Evolutionary conservation across 805 yeast species (phyloP).

Genomic region (Kluyveromyces siamensis): DNA sequence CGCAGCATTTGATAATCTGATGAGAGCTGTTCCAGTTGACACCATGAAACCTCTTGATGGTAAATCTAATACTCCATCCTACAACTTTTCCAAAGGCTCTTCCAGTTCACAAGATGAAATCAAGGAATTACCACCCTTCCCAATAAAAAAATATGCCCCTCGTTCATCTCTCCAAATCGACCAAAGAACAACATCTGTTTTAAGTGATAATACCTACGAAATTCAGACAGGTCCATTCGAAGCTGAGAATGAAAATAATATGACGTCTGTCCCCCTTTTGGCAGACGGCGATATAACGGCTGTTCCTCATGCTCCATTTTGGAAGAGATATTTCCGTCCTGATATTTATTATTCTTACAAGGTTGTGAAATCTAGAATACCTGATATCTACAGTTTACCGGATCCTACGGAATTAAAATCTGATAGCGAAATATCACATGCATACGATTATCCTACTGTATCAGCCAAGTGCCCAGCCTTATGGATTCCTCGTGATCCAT

Average conservation of each 20-base stretch:
- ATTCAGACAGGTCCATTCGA: constrained; percentile 5
- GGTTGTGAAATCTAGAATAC: constrained; percentile 42
- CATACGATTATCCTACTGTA: constrained; percentile 72
- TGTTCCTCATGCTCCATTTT: constrained; percentile 31
- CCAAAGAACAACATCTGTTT: constrained; percentile 7
- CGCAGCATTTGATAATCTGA: constrained; percentile 55
- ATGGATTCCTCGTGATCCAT: constrained; percentile 89
- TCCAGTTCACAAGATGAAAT: constrained; percentile 11
- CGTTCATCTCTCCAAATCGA: constrained; percentile 4
- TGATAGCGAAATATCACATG: constrained; percentile 39
- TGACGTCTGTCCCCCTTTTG: constrained; percentile 44
- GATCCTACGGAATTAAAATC: constrained; percentile 33
- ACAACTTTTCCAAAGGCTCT: constrained; percentile 21
- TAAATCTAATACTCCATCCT: constrained; percentile 50
- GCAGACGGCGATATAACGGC: constrained; percentile 48
- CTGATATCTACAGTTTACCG: constrained; percentile 48
- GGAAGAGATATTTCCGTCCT: constrained; percentile 47
- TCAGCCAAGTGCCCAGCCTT: constrained; percentile 60
- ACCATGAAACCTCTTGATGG: constrained; percentile 76
- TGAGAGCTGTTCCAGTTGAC: constrained; percentile 54
- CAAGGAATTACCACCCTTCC: constrained; percentile 24
- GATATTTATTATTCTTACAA: constrained; percentile 42
- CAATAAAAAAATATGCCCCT: constrained; percentile 21
- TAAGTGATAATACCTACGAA: constrained; percentile 20
- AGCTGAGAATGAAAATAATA: constrained; percentile 15